Percentiles rank a stretch among this genome's conserved stretches.
These are phyloP conservation scores for Metschnikowia anglica DNA, from an alignment of 805 yeast genomes.

Conservation along the genomic window DNA sequence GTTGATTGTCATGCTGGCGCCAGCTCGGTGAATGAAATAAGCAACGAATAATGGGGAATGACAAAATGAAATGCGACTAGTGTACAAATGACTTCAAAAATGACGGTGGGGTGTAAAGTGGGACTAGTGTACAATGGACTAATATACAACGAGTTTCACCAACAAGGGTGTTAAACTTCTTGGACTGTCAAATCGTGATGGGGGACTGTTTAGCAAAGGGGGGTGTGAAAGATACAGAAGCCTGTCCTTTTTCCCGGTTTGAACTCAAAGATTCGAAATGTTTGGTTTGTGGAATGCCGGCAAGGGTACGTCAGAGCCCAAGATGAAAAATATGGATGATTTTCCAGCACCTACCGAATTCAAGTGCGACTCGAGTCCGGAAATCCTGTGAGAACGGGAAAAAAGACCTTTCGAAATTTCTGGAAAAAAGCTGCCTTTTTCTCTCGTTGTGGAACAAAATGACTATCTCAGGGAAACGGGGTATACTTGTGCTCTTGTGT, in stretches of 20 bases:
- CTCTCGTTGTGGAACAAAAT: too few relatives aligned
- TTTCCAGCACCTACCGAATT: neutral
- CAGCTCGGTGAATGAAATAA: conserved; percentile 1
- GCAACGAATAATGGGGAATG: conserved; percentile 11
- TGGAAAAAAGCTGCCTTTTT: neutral
- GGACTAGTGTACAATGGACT: conserved; percentile 17
- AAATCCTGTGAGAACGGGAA: neutral
- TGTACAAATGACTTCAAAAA: conserved; percentile 1
- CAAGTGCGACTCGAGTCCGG: neutral
- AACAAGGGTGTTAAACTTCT: neutral
- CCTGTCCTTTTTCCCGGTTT: neutral
- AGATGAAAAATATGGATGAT: neutral
- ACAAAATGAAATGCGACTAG: conserved; percentile 6
- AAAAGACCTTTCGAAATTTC: neutral
- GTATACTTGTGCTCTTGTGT: neutral
- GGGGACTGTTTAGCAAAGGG: neutral
- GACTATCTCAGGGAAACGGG: neutral
- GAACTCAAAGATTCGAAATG: neutral
- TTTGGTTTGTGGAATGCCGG: neutral
- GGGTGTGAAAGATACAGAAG: neutral
- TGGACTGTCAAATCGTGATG: neutral
- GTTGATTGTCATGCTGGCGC: conserved; percentile 19
- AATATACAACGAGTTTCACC: conserved; percentile 17
- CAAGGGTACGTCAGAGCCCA: neutral
- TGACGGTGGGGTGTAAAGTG: neutral